Conservation (phyloP, 2,329 filamentous ascomycete species). For the Pseudogymnoascus sp. region DNA sequence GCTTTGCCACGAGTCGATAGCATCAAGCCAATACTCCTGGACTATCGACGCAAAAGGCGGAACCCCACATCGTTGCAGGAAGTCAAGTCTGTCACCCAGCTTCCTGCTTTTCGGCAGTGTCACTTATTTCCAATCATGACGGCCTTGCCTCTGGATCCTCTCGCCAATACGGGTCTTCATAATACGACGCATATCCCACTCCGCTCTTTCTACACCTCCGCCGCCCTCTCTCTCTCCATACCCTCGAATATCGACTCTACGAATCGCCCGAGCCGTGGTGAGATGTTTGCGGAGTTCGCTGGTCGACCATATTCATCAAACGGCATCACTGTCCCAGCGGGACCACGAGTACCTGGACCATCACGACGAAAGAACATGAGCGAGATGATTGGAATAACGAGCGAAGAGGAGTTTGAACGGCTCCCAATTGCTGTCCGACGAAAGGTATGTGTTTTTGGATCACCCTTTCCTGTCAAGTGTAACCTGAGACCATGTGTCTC, state of each 20-base stretch:
- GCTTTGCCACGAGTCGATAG: background rate
- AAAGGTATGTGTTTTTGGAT: constrained; percentile 37
- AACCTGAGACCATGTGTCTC: constrained; percentile 7
- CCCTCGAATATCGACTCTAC: background rate
- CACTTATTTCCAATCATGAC: background rate
- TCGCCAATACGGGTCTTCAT: constrained; percentile 6
- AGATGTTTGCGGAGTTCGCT: constrained; percentile 1
- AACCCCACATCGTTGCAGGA: constrained; percentile 7
- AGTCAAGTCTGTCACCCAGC: background rate
- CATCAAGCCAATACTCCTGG: background rate
- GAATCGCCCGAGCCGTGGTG: background rate
- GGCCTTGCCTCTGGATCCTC: background rate
- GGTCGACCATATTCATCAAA: constrained; percentile 5
- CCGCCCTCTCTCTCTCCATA: background rate
- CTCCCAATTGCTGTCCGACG: constrained; percentile 43
- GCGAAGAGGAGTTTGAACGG: constrained; percentile 43
- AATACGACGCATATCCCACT: constrained; percentile 8
- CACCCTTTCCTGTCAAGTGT: background rate
- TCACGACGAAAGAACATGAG: constrained; percentile 24
- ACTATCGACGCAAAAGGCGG: background rate
- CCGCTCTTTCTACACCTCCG: background rate
- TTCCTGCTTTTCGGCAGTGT: background rate
- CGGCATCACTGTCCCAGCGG: background rate
- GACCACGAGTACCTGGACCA: background rate
- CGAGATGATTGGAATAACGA: constrained; percentile 26